phyloP scores from a whole-genome alignment of 2,329 filamentous ascomycete species.

The Periconia sp. region DNA sequence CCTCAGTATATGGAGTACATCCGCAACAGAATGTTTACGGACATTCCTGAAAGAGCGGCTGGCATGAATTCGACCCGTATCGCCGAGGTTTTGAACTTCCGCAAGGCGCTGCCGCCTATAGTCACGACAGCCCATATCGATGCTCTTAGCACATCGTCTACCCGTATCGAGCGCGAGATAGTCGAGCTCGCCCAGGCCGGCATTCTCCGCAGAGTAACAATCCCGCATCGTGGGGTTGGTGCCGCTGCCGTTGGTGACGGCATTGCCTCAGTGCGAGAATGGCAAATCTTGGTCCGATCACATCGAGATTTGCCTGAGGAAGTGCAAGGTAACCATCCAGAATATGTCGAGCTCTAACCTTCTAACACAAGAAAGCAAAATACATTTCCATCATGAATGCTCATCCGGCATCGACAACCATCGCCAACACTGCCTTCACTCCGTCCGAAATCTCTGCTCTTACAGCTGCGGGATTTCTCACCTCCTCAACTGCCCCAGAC shows the following conservation, averaged over 20 bases:
- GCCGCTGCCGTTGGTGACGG: slow-evolving; percentile 68
- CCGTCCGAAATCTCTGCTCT: slow-evolving; percentile 62
- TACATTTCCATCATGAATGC: slow-evolving; percentile 61
- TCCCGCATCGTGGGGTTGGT: slow-evolving; percentile 66
- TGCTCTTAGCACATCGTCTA: slow-evolving; percentile 67
- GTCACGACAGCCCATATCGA: slow-evolving; percentile 71
- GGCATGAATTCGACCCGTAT: slow-evolving; percentile 70
- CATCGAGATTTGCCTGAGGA: slow-evolving; percentile 29
- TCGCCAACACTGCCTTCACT: slow-evolving; percentile 51
- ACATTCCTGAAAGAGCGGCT: slow-evolving; percentile 62
- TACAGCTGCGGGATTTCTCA: slow-evolving; percentile 71
- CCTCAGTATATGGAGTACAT: slow-evolving; percentile 69
- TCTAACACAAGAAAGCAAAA: slow-evolving; percentile 40
- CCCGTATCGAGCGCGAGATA: slow-evolving; percentile 70
- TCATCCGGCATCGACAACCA: slow-evolving; percentile 56
- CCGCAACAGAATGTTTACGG: slow-evolving; percentile 66
- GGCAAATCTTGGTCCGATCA: slow-evolving; percentile 51
- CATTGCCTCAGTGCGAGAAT: slow-evolving; percentile 60
- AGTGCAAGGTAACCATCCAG: slow-evolving; percentile 43
- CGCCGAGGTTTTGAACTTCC: slow-evolving; percentile 68
- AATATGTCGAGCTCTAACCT: neutral
- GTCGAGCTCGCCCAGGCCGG: slow-evolving; percentile 65
- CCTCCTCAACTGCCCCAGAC: slow-evolving; percentile 50
- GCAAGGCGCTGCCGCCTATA: slow-evolving; percentile 65
- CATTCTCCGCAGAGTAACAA: slow-evolving; percentile 64